Conservation (phyloP, 1,139 yeast species). For the Saccharomyces hybrid region DNA sequence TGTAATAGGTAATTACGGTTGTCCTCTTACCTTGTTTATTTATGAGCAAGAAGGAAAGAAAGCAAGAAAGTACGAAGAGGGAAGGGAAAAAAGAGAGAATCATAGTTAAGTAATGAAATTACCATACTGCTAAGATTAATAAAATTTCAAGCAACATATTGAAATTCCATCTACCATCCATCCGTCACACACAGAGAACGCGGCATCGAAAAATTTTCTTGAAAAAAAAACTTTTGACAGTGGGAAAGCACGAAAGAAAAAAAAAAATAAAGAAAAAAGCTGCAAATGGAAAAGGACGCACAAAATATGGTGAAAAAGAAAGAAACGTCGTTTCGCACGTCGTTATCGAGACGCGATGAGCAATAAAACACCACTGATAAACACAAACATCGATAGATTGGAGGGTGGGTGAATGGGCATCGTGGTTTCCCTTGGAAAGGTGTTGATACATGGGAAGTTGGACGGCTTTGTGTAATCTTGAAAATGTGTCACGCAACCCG, state of each 20-base stretch:
- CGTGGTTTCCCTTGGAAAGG: too few relatives aligned
- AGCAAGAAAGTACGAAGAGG: neutral
- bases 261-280: too few relatives aligned
- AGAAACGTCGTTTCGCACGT: neutral
- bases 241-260: neutral
- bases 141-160: neutral
- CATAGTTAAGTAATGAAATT: neutral
- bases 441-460: too few relatives aligned
- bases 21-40: neutral
- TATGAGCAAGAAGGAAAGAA: neutral
- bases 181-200: neutral
- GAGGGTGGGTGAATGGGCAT: too few relatives aligned
- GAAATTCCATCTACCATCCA: neutral
- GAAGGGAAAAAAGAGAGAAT: neutral
- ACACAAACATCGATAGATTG: too few relatives aligned
- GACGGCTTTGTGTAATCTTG: too few relatives aligned
- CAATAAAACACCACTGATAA: too few relatives aligned
- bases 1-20: neutral
- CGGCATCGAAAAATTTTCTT: neutral
- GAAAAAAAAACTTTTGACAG: neutral
- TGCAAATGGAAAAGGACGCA: neutral
- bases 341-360: neutral
- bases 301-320: neutral
- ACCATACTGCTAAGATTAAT: neutral
- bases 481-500: neutral